A percentile compares a stretch with the other conserved stretches of the same genome.
These are phyloP conservation scores for Tanacetum coccineum DNA, from an alignment of 129 eudicot species.

Conservation along the genomic window DNA sequence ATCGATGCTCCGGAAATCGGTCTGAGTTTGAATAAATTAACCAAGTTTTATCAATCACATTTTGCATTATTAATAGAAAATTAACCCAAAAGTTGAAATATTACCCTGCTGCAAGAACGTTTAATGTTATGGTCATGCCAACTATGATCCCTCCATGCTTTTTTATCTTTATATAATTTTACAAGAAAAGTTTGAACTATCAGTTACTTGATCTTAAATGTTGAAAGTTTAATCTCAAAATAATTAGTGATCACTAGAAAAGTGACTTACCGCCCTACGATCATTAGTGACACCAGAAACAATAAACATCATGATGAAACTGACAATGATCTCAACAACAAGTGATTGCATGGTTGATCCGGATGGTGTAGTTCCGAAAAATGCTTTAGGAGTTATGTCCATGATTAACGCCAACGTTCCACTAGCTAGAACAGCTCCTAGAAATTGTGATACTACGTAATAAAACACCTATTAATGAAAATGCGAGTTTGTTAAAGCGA, in stretches of 20 bases:
- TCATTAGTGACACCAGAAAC: conserved; percentile 52
- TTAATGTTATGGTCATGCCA: conserved; percentile 69
- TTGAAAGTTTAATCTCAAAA: neutral
- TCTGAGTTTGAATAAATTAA: conserved; percentile 30
- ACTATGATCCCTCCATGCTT: conserved; percentile 46
- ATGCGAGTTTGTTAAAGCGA: neutral
- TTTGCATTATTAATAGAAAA: neutral
- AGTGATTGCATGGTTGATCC: conserved; percentile 55
- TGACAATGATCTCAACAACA: conserved; percentile 46
- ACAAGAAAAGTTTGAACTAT: neutral
- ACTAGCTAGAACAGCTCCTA: conserved; percentile 62
- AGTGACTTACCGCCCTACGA: conserved; percentile 45
- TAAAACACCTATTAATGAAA: conserved; percentile 33
- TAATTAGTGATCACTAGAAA: neutral
- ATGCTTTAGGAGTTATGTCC: conserved; percentile 35
- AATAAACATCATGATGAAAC: conserved; percentile 62
- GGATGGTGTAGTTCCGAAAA: conserved; percentile 51
- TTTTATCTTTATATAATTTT: conserved; percentile 32
- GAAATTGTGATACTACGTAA: conserved; percentile 38
- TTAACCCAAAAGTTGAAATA: neutral
- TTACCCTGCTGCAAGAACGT: conserved; percentile 76
- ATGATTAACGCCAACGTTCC: conserved; percentile 40
- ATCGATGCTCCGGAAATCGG: conserved; percentile 77
- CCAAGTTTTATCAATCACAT: neutral
- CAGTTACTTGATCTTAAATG: neutral